phyloP scores from a whole-genome alignment of 2,329 filamentous ascomycete species.

The Dendrostoma leiphaemia region DNA sequence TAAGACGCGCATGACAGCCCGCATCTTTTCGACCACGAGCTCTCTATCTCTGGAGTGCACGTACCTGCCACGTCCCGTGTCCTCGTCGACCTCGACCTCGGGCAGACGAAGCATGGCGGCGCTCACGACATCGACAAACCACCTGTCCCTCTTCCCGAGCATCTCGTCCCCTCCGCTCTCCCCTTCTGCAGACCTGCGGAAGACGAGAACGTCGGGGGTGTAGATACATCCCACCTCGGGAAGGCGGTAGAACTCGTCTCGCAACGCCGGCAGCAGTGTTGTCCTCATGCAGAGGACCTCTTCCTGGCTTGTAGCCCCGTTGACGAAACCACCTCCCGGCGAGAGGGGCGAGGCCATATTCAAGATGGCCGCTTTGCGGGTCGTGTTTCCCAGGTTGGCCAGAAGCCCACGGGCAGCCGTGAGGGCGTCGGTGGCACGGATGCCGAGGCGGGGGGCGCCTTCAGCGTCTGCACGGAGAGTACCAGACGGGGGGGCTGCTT shows the following conservation, averaged over 20 bases:
- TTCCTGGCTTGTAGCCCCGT: constrained; percentile 59
- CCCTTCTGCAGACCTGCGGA: constrained; percentile 37
- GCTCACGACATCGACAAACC: constrained; percentile 57
- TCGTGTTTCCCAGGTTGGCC: background rate
- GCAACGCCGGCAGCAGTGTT: constrained; percentile 57
- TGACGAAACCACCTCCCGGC: constrained; percentile 60
- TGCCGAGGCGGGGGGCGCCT: background rate
- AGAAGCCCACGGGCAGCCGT: constrained; percentile 4
- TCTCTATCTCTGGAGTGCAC: constrained; percentile 48
- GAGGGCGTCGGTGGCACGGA: constrained; percentile 11
- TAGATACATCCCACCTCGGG: constrained; percentile 56
- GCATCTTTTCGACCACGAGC: constrained; percentile 53
- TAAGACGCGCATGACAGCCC: constrained; percentile 52
- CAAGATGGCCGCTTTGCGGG: constrained; percentile 1
- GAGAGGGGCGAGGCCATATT: constrained; percentile 47
- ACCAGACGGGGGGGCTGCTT: too few species aligned
- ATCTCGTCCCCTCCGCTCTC: background rate
- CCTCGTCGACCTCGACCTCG: constrained; percentile 41
- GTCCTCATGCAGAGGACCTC: constrained; percentile 61
- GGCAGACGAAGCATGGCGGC: constrained; percentile 60
- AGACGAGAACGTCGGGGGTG: constrained; percentile 59
- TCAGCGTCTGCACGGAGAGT: too few species aligned
- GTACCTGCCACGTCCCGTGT: constrained; percentile 33
- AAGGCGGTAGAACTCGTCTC: constrained; percentile 57
- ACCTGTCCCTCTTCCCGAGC: constrained; percentile 48